A percentile compares a stretch with the other conserved stretches of the same genome.
Evolutionary conservation across 2,329 filamentous ascomycete genomes (phyloP).

Genomic region (Calonectria pauciramosa): DNA sequence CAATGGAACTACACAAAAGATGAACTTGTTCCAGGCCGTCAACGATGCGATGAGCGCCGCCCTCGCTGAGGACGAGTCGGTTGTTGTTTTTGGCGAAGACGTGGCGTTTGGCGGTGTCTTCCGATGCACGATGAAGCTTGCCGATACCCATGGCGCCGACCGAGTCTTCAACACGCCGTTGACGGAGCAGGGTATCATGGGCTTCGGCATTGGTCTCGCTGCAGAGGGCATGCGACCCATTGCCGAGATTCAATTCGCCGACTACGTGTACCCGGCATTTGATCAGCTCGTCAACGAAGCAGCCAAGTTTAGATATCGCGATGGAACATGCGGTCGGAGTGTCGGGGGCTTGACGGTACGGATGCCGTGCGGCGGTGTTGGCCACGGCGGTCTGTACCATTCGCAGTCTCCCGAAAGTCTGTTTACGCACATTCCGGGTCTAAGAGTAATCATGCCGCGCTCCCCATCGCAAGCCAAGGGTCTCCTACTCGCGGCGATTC

Average conservation of each 20-base stretch:
- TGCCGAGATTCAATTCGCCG: constrained; percentile 95
- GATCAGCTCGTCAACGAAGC: constrained; percentile 96
- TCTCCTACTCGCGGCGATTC: constrained; percentile 81
- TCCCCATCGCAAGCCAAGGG: constrained; percentile 92
- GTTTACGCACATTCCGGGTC: constrained; percentile 89
- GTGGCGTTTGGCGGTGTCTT: constrained; percentile 98
- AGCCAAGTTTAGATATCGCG: constrained; percentile 87
- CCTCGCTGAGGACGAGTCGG: constrained; percentile 85
- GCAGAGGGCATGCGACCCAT: constrained; percentile 93
- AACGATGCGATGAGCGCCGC: constrained; percentile 90
- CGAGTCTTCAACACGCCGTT: constrained; percentile 97
- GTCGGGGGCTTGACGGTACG: constrained; percentile 86
- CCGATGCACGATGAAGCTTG: constrained; percentile 90
- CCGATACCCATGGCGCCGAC: constrained; percentile 87
- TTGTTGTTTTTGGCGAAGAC: constrained; percentile 95
- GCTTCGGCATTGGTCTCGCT: constrained; percentile 91
- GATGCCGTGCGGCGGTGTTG: constrained; percentile 92
- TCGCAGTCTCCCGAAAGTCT: constrained; percentile 90
- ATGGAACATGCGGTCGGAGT: constrained; percentile 68
- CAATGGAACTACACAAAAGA: constrained; percentile 81
- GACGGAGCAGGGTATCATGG: constrained; percentile 93
- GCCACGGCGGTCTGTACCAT: constrained; percentile 90
- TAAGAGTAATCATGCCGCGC: constrained; percentile 87
- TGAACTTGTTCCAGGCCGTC: constrained; percentile 95
- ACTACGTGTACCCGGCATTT: constrained; percentile 94